Evolutionary conservation across 2,329 filamentous ascomycete species (phyloP), one percentile per base, ranked within the genome.

Genomic region (Curvularia hawaiiensis): DNA sequence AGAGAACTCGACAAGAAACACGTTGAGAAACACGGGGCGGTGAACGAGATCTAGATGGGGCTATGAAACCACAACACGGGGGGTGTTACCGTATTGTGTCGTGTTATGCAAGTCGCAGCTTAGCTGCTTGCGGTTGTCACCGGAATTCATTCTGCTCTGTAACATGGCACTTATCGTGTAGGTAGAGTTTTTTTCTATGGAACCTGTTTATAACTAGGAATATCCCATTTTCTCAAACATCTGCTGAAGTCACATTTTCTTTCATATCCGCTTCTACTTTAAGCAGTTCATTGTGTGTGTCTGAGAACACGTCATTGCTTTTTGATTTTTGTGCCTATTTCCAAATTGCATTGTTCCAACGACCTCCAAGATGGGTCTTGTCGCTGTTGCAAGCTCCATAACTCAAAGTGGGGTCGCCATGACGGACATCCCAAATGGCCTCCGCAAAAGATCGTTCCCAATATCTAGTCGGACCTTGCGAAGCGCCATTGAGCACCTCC

Each of bases 401-500:
- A 9, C 38, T 31, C 31, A 28, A 46, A 24, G 16, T 26, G 43
- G 35, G 22, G 22, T 40, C 18, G 45, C 38, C 47, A 24, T 38
- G 40, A 38, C 12, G 33, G 28, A 14, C n/a, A 39, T 8, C 12
- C n/a, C 20, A 54, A 11, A 24, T 22, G 31, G 12, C 28, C 4
- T 54, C 11, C 46, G 39, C 1, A 50, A 43, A 41, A 6, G 49
- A 38, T 47, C 49, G 12, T 22, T 52, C 28, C 26, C 39, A 14
- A 26, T 52, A n/a, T 46, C 54, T 3, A 35, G 41, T 10, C 12
- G 30, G 20, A 24, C 9, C 2, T 22, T 56, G 12, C 35, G 49
- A n/a, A 56, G 49, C n/a, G 54, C 50, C 40, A 40, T 56, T 18
- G 54, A 48, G 38, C 43, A 52, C 14, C 11, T 56, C 1, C 49